These are phyloP conservation scores for Ophiosphaerella herpotricha DNA, from an alignment of 2,329 filamentous ascomycete genomes.

Conservation along the genomic window DNA sequence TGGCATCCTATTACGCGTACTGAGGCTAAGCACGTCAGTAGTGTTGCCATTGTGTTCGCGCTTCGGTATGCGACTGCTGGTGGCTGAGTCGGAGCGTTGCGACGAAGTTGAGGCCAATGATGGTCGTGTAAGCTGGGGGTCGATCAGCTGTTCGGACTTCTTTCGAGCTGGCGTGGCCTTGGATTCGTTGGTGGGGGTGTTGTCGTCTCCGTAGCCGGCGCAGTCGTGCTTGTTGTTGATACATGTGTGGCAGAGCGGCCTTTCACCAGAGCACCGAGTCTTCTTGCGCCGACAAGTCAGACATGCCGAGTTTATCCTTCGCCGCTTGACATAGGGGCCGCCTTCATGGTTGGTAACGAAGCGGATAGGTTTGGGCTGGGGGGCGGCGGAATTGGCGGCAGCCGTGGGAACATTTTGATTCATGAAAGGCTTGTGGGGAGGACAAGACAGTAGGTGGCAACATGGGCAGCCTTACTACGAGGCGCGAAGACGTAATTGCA, in stretches of 20 bases:
- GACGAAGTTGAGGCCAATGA: constrained; percentile 24
- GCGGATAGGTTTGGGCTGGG: constrained; percentile 45
- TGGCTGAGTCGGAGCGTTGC: constrained; percentile 27
- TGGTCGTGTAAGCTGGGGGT: constrained; percentile 34
- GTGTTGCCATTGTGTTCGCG: constrained; percentile 22
- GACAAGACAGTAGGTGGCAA: constrained; percentile 8
- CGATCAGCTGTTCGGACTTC: constrained; percentile 23
- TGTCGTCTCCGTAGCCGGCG: constrained; percentile 52
- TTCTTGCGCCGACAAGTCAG: constrained; percentile 56
- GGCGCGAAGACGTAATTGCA: no score
- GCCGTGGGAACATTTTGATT: constrained; percentile 36
- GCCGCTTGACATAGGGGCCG: constrained; percentile 48
- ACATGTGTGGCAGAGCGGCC: constrained; percentile 53
- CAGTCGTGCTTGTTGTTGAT: constrained; percentile 55
- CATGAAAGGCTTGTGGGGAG: constrained; percentile 32
- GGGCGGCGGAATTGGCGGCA: constrained; percentile 34
- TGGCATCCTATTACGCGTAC: constrained; percentile 70
- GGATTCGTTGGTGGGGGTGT: constrained; percentile 17
- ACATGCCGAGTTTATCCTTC: constrained; percentile 50
- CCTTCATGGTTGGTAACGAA: constrained; percentile 49
- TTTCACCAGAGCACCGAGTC: constrained; percentile 54
- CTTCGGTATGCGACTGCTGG: constrained; percentile 20
- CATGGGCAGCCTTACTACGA: constrained; percentile 8
- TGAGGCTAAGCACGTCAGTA: constrained; percentile 45
- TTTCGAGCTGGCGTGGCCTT: constrained; percentile 11